phyloP scores from a whole-genome alignment of 192 early-diverging fungal genomes.

The Gigaspora rosea region DNA sequence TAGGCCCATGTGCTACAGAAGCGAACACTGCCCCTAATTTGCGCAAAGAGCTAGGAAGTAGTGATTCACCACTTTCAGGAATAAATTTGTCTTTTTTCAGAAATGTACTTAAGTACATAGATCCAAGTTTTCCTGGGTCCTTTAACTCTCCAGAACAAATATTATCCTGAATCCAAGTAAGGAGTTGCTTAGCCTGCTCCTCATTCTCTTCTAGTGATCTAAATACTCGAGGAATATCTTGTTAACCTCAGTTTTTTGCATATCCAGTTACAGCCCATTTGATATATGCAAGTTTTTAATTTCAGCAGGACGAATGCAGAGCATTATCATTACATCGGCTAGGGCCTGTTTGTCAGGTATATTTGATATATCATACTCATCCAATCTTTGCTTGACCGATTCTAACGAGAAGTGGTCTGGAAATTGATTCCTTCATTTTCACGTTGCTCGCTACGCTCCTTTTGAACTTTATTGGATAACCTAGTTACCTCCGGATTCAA shows the following conservation, averaged over 20 bases:
- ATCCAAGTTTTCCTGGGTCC: background rate
- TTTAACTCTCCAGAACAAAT: background rate
- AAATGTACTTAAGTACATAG: constrained; percentile 5
- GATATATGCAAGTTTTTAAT: constrained; percentile 2
- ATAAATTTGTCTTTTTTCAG: constrained; percentile 1
- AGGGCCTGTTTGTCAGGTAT: background rate
- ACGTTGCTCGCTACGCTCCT: background rate
- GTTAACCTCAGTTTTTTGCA: background rate
- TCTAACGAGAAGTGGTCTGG: constrained; percentile 24
- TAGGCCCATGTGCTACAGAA: background rate
- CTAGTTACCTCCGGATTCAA: background rate
- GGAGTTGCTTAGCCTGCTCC: background rate
- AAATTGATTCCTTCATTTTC: background rate
- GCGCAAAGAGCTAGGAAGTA: constrained; percentile 1
- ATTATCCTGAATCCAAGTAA: constrained; percentile 13
- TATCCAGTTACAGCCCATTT: background rate
- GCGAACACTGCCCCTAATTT: constrained; percentile 5
- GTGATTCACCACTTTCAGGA: background rate
- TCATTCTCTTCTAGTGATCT: constrained; percentile 7
- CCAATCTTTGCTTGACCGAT: constrained; percentile 1
- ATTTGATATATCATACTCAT: background rate
- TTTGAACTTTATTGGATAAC: background rate
- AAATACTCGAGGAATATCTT: constrained; percentile 8
- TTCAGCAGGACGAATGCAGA: constrained; percentile 10
- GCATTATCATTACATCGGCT: constrained; percentile 21